These are phyloP conservation scores for Pseudovirgaria hyperparasitica DNA, from an alignment of 2,329 filamentous ascomycete genomes.

Conservation along the genomic window DNA sequence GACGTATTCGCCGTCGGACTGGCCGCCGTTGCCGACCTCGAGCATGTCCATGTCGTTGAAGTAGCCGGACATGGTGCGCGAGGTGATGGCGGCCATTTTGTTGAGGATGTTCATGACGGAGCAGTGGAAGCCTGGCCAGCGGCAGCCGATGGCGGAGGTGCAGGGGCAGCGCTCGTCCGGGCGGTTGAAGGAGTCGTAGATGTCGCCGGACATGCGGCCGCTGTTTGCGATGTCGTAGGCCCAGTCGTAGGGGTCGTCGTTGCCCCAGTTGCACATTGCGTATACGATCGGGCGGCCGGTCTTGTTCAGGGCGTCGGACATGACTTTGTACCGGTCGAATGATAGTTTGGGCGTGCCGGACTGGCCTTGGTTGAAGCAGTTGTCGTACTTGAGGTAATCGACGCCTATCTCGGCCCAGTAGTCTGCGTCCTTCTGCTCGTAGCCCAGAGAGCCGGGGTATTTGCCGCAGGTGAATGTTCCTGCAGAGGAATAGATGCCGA, in stretches of 20 bases:
- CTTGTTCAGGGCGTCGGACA: constrained; percentile 34
- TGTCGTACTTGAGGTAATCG: constrained; percentile 38
- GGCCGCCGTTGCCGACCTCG: constrained; percentile 33
- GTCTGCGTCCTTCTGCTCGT: constrained; percentile 40
- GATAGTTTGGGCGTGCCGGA: constrained; percentile 34
- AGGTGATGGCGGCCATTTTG: constrained; percentile 31
- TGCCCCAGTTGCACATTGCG: constrained; percentile 39
- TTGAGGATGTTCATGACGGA: constrained; percentile 38
- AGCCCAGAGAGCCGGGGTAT: constrained; percentile 32
- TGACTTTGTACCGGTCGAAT: constrained; percentile 34
- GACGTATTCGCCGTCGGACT: constrained; percentile 29
- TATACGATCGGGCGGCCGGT: constrained; percentile 35
- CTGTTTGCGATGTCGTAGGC: constrained; percentile 35
- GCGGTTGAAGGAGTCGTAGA: constrained; percentile 33
- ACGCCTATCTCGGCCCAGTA: constrained; percentile 40
- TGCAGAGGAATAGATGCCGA: constrained; percentile 41
- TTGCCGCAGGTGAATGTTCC: constrained; percentile 29
- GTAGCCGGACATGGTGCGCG: constrained; percentile 29
- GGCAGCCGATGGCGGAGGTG: constrained; percentile 28
- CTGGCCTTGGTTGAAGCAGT: constrained; percentile 43
- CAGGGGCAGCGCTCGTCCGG: constrained; percentile 31
- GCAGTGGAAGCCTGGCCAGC: constrained; percentile 34
- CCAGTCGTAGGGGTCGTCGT: constrained; percentile 34
- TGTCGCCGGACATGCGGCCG: constrained; percentile 34
- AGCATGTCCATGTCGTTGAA: constrained; percentile 39